Percentiles rank a stretch among this genome's conserved stretches.
Evolutionary conservation across 192 early-diverging fungal genomes (phyloP).

Genomic region (Coemansia sp.): DNA sequence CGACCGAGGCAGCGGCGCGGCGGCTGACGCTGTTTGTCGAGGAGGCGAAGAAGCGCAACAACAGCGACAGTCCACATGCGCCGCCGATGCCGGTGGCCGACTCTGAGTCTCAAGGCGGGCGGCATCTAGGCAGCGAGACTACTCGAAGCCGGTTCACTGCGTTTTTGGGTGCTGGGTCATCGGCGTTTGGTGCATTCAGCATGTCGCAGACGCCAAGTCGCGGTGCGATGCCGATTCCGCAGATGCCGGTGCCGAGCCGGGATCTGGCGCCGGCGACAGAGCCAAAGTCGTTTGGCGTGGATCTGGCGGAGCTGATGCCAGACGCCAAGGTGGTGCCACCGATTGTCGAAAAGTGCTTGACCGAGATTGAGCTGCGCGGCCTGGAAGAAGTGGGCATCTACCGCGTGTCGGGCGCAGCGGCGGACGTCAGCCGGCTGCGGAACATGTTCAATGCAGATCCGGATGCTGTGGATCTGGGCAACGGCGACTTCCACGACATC

Average conservation of each 20-base stretch:
- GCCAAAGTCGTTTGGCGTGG: slow-evolving; percentile 64
- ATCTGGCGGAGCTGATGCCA: slow-evolving; percentile 60
- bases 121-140: slow-evolving; percentile 26
- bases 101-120: slow-evolving; percentile 10
- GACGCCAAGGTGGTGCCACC: slow-evolving; percentile 58
- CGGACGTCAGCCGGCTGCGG: slow-evolving; percentile 62
- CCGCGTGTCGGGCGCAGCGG: slow-evolving; percentile 66
- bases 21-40: slow-evolving; percentile 67
- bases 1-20: slow-evolving; percentile 68
- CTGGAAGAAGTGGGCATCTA: slow-evolving; percentile 76
- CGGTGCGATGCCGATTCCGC: slow-evolving; percentile 16
- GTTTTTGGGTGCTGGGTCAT: slow-evolving; percentile 43
- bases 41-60: slow-evolving; percentile 56
- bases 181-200: slow-evolving; percentile 37
- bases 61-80: slow-evolving; percentile 9
- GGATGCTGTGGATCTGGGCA: slow-evolving; percentile 58
- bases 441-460: slow-evolving; percentile 63
- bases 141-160: slow-evolving; percentile 51
- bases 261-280: slow-evolving; percentile 26
- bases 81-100: slow-evolving; percentile 5
- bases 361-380: slow-evolving; percentile 70
- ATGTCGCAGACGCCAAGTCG: slow-evolving; percentile 35
- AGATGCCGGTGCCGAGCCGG: slow-evolving; percentile 12
- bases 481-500: slow-evolving; percentile 68
- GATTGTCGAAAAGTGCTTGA: slow-evolving; percentile 69